Conservation (phyloP, 139 green algal genomes). For the Chlamydomonas sphaeroides region DNA sequence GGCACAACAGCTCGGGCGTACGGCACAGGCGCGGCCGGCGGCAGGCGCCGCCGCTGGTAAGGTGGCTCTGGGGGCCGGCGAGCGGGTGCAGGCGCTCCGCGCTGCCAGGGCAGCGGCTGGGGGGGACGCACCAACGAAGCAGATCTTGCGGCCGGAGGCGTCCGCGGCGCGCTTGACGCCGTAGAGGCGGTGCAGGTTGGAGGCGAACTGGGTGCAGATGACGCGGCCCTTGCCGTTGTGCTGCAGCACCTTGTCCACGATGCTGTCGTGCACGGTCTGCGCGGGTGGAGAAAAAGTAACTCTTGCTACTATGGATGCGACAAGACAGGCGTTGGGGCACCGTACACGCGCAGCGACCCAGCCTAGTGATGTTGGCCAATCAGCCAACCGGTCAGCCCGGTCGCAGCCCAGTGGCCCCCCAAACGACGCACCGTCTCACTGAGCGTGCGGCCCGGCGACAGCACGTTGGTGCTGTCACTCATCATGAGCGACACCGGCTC, state of each 20-base stretch:
- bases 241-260: slow-evolving; percentile 75
- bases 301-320: no score
- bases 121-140: slow-evolving; percentile 93
- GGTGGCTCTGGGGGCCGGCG: no score
- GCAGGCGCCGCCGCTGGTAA: no score
- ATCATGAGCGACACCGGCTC: slow-evolving; percentile 94
- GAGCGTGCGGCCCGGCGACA: slow-evolving; percentile 89
- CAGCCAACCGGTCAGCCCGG: no score
- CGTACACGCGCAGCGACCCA: no score
- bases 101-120: not conserved
- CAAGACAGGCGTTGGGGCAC: no score
- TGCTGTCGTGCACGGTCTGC: slow-evolving; percentile 71
- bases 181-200: slow-evolving; percentile 85
- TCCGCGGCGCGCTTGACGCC: slow-evolving; percentile 95
- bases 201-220: slow-evolving; percentile 95
- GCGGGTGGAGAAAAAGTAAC: no score
- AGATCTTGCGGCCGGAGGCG: slow-evolving; percentile 83
- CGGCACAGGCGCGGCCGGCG: no score
- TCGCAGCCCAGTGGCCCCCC: no score
- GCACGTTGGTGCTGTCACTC: slow-evolving; percentile 97
- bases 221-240: slow-evolving; percentile 89
- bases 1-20: no score
- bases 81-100: no score
- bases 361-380: no score
- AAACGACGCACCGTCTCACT: slow-evolving; percentile 73